phyloP scores from a whole-genome alignment of 305 asterid genomes.

The Fraxinus greggii region DNA sequence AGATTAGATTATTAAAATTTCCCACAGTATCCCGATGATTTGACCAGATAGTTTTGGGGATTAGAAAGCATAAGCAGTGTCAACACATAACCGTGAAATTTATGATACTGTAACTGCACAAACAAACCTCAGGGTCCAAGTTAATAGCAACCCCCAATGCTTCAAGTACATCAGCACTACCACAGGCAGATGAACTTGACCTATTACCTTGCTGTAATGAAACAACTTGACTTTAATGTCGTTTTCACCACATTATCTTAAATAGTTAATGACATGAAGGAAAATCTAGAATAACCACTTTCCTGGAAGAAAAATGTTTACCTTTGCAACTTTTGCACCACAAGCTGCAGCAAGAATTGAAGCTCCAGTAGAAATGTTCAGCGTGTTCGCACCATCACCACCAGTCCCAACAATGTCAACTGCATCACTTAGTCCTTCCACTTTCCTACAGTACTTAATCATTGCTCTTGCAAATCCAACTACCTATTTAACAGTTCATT shows the following conservation, averaged over 20 bases:
- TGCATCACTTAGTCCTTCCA: slow-evolving; percentile 67
- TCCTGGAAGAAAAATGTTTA: slow-evolving; percentile 14
- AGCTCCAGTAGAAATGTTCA: slow-evolving; percentile 94
- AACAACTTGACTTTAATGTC: slow-evolving; percentile 6
- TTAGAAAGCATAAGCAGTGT: background rate
- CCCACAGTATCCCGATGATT: background rate
- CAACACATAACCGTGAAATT: background rate
- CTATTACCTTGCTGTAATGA: slow-evolving; percentile 82
- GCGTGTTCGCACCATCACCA: slow-evolving; percentile 98
- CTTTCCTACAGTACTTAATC: slow-evolving; percentile 64
- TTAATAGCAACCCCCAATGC: slow-evolving; percentile 71
- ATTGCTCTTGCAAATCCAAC: slow-evolving; percentile 93
- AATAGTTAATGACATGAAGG: background rate
- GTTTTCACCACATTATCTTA: slow-evolving; percentile 8
- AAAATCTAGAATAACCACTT: background rate
- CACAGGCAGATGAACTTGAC: slow-evolving; percentile 95
- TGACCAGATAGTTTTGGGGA: background rate
- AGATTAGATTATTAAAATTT: background rate
- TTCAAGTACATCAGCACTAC: slow-evolving; percentile 95
- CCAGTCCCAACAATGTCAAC: slow-evolving; percentile 98
- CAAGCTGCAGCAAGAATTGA: slow-evolving; percentile 94
- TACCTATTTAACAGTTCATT: slow-evolving; percentile 43
- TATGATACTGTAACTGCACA: slow-evolving; percentile 21
- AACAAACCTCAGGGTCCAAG: slow-evolving; percentile 88
- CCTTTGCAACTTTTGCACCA: slow-evolving; percentile 96